Conservation (phyloP, 192 early-diverging fungal species). For the Anaeromyces robustus region DNA sequence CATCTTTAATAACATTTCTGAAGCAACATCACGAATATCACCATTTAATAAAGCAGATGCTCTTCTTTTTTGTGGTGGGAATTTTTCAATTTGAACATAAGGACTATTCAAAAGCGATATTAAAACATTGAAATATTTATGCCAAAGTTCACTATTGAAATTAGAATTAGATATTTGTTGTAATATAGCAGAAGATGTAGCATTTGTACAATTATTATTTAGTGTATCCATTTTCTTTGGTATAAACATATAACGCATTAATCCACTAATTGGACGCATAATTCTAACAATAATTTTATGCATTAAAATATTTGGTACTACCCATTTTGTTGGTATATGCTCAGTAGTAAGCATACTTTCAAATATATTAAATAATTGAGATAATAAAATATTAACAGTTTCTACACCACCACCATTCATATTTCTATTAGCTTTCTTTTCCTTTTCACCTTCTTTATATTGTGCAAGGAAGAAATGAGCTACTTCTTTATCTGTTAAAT, state of each 20-base stretch:
- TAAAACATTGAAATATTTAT: constrained; percentile 21
- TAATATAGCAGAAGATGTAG: background rate
- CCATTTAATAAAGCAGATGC: constrained; percentile 35
- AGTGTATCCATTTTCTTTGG: constrained; percentile 7
- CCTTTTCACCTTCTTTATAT: background rate
- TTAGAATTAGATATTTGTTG: background rate
- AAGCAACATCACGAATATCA: constrained; percentile 42
- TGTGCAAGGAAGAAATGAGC: background rate
- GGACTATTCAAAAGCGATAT: constrained; percentile 33
- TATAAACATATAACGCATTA: constrained; percentile 6
- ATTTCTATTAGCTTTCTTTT: background rate
- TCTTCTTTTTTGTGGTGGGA: constrained; percentile 33
- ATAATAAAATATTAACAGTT: background rate
- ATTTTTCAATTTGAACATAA: constrained; percentile 35
- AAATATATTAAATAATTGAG: background rate
- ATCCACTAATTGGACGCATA: constrained; percentile 13
- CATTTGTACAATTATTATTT: constrained; percentile 2
- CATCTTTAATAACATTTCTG: constrained; percentile 25
- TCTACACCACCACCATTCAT: background rate
- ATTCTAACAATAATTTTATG: constrained; percentile 14
- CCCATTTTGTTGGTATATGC: constrained; percentile 18
- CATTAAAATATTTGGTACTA: constrained; percentile 14
- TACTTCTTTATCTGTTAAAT: background rate
- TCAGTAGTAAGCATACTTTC: constrained; percentile 3
- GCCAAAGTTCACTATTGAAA: constrained; percentile 13